These are phyloP conservation scores for Manihot esculenta DNA, from an alignment of 441 rosid genomes.

Conservation along the genomic window DNA sequence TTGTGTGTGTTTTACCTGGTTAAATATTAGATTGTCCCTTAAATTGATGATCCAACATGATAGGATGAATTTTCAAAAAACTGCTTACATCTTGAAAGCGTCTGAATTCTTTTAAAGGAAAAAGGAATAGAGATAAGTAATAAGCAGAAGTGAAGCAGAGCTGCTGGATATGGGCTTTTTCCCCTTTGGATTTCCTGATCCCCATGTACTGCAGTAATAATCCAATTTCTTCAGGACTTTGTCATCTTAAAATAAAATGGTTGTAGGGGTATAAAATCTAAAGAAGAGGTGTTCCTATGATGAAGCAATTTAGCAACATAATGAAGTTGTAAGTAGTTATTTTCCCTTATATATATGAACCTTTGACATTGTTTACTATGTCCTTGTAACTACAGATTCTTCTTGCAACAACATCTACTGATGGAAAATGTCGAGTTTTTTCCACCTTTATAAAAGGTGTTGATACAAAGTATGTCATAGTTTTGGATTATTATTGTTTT, in stretches of 20 bases:
- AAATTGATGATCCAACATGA: not conserved
- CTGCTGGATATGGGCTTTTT: not conserved
- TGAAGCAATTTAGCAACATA: too few relatives aligned
- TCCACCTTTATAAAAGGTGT: conserved; percentile 98
- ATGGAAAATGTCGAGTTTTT: conserved; percentile 96
- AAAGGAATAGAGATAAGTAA: not conserved
- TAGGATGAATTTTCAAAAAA: not conserved
- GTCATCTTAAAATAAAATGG: not conserved
- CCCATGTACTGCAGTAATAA: not conserved
- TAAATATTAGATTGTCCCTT: not conserved
- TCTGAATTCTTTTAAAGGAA: not conserved
- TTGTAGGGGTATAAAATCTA: not conserved
- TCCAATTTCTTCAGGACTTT: not conserved
- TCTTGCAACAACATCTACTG: conserved; percentile 95
- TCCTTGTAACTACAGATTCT: conserved; percentile 51
- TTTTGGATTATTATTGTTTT: conserved; percentile 8
- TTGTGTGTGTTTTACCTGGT: not conserved
- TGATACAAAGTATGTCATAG: conserved; percentile 62
- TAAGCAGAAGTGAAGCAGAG: not conserved
- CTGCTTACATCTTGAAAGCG: not conserved
- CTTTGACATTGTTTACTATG: not conserved
- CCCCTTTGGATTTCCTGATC: not conserved
- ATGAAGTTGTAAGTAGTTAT: too few relatives aligned
- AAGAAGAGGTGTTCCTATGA: not conserved
- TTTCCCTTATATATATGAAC: too few relatives aligned